phyloP scores from a whole-genome alignment of 306 rosid species.

The Inga leiocalycina region DNA sequence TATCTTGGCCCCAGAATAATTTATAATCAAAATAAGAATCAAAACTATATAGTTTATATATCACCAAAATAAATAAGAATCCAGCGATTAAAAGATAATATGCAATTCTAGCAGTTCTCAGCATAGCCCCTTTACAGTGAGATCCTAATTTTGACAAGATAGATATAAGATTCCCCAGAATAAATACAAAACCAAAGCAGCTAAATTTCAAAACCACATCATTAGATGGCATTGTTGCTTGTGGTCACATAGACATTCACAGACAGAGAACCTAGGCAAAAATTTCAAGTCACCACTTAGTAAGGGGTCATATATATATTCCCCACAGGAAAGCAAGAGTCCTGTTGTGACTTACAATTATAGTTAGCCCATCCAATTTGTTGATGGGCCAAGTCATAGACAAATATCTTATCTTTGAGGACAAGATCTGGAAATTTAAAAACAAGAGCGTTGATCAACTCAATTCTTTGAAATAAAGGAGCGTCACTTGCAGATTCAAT shows the following conservation, averaged over 20 bases:
- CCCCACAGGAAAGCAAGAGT: too few relatives aligned
- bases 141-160: slow-evolving; percentile 26
- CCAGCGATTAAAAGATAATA: not conserved
- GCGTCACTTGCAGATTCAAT: not conserved
- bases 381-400: too few relatives aligned
- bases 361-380: too few relatives aligned
- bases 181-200: slow-evolving; percentile 32
- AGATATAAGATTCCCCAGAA: slow-evolving; percentile 30
- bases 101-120: slow-evolving; percentile 43
- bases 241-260: slow-evolving; percentile 82
- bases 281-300: slow-evolving; percentile 22
- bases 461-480: not conserved
- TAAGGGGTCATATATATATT: too few relatives aligned
- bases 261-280: slow-evolving; percentile 69
- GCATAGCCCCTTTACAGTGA: slow-evolving; percentile 31
- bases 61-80: too few relatives aligned
- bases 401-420: slow-evolving; percentile 66
- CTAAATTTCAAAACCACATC: slow-evolving; percentile 21
- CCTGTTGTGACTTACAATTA: too few relatives aligned
- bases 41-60: too few relatives aligned
- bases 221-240: slow-evolving; percentile 55
- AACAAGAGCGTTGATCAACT: slow-evolving; percentile 25
- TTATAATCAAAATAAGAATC: too few relatives aligned
- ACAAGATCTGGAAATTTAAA: slow-evolving; percentile 74
- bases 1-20: too few relatives aligned